These are phyloP conservation scores for Pelargonium cotyledonis DNA, from an alignment of 441 rosid genomes.

Conservation along the genomic window DNA sequence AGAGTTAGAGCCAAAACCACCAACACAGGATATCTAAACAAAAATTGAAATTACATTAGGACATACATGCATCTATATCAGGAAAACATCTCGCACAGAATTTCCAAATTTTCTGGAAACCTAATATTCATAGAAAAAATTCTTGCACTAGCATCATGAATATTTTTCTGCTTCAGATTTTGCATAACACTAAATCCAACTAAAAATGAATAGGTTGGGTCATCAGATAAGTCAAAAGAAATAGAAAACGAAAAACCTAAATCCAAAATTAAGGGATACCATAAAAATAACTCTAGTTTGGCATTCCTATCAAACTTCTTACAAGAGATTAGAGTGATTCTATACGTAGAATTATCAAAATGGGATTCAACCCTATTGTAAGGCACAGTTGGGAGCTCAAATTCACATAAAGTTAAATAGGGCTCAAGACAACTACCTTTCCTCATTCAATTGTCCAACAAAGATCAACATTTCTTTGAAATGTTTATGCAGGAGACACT, in stretches of 20 bases:
- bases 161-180: neutral
- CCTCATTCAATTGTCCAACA: neutral
- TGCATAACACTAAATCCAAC: neutral
- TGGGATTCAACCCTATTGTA: neutral
- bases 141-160: neutral
- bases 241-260: neutral
- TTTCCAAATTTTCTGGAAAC: neutral
- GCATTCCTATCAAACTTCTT: neutral
- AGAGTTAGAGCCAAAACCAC: conserved; percentile 93
- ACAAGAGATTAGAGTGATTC: neutral
- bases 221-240: neutral
- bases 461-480: neutral
- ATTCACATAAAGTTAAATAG: neutral
- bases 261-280: neutral
- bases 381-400: neutral
- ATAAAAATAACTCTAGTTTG: neutral
- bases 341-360: neutral
- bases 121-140: neutral
- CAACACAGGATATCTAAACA: conserved; percentile 88
- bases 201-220: neutral
- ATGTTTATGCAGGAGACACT: neutral
- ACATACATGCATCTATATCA: neutral
- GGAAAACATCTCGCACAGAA: neutral
- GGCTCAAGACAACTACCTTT: neutral
- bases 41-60: conserved; percentile 23